These are phyloP conservation scores for Cubamyces sp. DNA, from an alignment of 768 basidiomycete genomes.

Conservation along the genomic window DNA sequence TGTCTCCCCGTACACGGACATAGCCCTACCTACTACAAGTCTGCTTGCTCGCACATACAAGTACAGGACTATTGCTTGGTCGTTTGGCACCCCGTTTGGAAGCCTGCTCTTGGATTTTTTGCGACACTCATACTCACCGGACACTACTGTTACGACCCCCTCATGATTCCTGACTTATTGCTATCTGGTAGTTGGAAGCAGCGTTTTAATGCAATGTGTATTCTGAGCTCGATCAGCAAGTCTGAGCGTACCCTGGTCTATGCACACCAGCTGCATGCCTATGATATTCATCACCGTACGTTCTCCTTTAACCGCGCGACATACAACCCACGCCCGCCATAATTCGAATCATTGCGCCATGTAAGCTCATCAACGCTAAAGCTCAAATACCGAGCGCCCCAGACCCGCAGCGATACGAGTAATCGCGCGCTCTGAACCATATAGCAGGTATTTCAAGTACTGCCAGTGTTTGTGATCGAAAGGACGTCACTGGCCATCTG, in stretches of 20 bases:
- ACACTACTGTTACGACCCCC: constrained; percentile 17
- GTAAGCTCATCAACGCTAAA: neutral
- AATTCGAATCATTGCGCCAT: neutral
- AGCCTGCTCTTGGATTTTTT: neutral
- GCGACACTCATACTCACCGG: constrained; percentile 6
- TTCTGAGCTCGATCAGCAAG: neutral
- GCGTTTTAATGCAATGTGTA: constrained; percentile 17
- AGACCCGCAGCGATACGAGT: too few species aligned
- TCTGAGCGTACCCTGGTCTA: too few species aligned
- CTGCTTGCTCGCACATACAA: neutral
- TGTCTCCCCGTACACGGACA: constrained; percentile 63
- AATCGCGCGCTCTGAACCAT: too few species aligned
- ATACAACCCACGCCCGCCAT: too few species aligned
- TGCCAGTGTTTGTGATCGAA: constrained; percentile 3
- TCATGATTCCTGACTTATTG: constrained; percentile 25
- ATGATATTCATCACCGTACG: too few species aligned
- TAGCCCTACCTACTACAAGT: constrained; percentile 22
- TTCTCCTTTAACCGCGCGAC: too few species aligned
- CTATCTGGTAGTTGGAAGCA: constrained; percentile 19
- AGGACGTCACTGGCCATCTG: neutral
- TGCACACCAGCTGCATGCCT: too few species aligned
- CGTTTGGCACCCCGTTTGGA: neutral
- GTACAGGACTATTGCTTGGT: too few species aligned
- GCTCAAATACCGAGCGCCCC: too few species aligned
- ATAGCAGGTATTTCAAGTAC: too few species aligned